A percentile compares a stretch with the other conserved stretches of the same genome.
Evolutionary conservation across 179 eudicot genomes (phyloP).

Genomic region (Pouteria campechiana): DNA sequence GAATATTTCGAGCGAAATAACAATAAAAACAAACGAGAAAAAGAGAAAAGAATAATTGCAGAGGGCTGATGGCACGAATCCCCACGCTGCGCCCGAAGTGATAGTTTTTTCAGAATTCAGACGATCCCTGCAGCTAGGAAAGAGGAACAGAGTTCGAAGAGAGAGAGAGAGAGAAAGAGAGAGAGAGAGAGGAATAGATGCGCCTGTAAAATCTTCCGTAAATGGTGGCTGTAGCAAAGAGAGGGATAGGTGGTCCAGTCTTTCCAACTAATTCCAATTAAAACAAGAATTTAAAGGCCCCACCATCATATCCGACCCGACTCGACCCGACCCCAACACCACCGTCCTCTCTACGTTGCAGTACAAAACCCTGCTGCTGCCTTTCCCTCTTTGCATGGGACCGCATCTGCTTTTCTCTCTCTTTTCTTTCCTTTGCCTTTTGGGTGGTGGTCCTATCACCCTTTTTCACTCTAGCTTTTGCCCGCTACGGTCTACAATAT

Average conservation of each 20-base stretch:
- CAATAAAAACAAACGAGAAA: no score
- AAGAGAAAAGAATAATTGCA: no score
- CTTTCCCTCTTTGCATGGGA: constrained; percentile 11
- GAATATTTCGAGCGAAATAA: neutral
- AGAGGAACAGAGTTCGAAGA: constrained; percentile 3
- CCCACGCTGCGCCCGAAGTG: constrained; percentile 10
- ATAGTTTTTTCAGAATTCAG: constrained; percentile 14
- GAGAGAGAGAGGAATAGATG: constrained; percentile 14
- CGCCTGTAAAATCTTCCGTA: constrained; percentile 12
- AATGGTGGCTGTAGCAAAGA: constrained; percentile 17
- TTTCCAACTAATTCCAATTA: constrained; percentile 64
- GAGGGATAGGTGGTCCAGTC: constrained; percentile 54
- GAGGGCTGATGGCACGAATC: constrained; percentile 14
- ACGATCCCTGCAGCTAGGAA: constrained; percentile 3
- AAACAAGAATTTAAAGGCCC: constrained; percentile 21
- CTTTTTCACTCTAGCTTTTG: no score
- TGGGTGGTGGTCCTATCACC: constrained; percentile 1
- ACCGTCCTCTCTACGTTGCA: neutral
- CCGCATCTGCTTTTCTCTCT: constrained; percentile 13
- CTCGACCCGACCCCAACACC: constrained; percentile 7
- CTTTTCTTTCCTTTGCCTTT: constrained; percentile 1
- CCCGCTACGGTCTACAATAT: no score
- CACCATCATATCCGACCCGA: neutral
- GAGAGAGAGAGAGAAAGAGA: constrained; percentile 4
- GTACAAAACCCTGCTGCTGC: neutral